Base-by-base conservation (phyloP, 1,284 basidiomycete genomes). In the Cryptococcus floricola region DNA sequence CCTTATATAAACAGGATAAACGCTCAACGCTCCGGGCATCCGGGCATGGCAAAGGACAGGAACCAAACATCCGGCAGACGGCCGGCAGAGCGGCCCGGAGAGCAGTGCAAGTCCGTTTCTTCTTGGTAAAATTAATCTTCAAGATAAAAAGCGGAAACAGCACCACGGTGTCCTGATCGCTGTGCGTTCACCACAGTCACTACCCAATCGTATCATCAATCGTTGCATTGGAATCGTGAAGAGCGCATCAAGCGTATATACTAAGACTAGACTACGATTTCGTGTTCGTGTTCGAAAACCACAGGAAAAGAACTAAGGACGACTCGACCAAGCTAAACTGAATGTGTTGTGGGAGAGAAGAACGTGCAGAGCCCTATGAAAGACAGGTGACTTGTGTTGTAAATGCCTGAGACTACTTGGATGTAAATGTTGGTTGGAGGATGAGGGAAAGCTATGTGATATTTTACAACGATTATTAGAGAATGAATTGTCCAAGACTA, bases 231-330 rank as follows among this genome's bases (percentile, higher is more conserved):
- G 14, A 13, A 18, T 44, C 19, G 31, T 34, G 19, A 46, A 46
- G 44, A 39, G 48, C 38, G 48, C 48, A 50, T 50, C 48, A 50
- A 50, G 48, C 48, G 48, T 39, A 39, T 48, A 48, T 48, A 48
- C 42, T 19, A 12, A 12, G 18, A 18, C 25, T 25, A 12, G 18
- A 18, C 12, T 25, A 18, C 6, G 10, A 5, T 12, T 25, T 18
- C 18, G 12, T 18, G 31, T 34, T 23, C 46, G 27, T 27, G n/a
- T 31, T 27, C n/a, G 31, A 46, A 14, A 23, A 23, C 23, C 19
- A 46, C 45, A 46, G 19, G 23, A 46, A 7, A 16, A 16, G n/a
- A 46, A 28, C 27, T 1, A 25, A 14, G 14, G n/a, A 23, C 13
- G 19, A 12, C 45, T 10, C 18, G 18, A 47, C 25, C 28, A 16